A percentile compares a stretch with the other conserved stretches of the same genome.
phyloP scores from a whole-genome alignment of 2,329 filamentous ascomycete genomes.

The Diatrype stigma region DNA sequence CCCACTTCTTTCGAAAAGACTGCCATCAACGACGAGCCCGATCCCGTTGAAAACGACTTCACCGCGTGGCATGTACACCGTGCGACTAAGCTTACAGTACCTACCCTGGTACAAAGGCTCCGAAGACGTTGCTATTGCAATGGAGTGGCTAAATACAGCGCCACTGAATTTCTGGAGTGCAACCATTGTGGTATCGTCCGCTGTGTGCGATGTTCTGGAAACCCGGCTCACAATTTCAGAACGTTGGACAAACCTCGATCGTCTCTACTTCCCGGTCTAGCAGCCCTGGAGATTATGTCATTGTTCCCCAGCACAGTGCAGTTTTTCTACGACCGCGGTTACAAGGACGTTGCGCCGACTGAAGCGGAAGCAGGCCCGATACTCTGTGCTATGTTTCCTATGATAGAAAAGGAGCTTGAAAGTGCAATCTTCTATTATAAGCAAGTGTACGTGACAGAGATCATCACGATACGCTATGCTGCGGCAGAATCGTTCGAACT shows the following conservation, averaged over 20 bases:
- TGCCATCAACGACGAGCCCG: no score
- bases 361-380: no score
- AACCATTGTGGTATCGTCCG: constrained; percentile 30
- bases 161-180: constrained; percentile 24
- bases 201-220: constrained; percentile 35
- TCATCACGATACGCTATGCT: constrained; percentile 19
- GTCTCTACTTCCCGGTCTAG: constrained; percentile 15
- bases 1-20: no score
- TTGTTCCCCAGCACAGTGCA: constrained; percentile 16
- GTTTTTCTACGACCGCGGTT: no score
- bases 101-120: constrained; percentile 7
- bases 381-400: not conserved
- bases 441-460: constrained; percentile 20
- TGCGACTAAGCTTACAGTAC: constrained; percentile 10
- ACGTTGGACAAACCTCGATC: constrained; percentile 5
- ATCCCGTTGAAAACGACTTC: no score
- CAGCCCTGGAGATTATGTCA: constrained; percentile 16
- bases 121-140: constrained; percentile 34
- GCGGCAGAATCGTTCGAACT: constrained; percentile 16
- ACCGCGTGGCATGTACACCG: not conserved
- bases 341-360: no score
- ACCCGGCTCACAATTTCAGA: constrained; percentile 31
- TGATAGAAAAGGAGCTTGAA: constrained; percentile 5
- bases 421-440: constrained; percentile 20
- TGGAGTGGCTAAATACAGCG: constrained; percentile 25